These are phyloP conservation scores for Phytophthora sp. DNA, from an alignment of 352 stramenopile species.

Conservation along the genomic window DNA sequence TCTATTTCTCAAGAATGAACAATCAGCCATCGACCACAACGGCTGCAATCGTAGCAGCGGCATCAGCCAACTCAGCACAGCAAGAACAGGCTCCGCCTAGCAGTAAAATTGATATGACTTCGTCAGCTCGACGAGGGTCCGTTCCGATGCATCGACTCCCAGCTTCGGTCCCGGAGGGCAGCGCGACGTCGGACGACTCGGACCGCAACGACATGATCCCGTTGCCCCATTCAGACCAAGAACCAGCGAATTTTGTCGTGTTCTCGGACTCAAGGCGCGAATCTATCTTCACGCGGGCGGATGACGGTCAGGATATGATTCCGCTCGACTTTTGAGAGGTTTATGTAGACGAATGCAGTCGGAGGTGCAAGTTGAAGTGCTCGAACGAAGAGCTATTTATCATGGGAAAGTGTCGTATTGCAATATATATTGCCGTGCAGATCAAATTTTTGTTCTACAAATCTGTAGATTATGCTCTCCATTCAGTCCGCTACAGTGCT, in stretches of 20 bases:
- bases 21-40: conserved; percentile 21
- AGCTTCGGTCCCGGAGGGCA: conserved; percentile 27
- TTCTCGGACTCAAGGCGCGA: conserved; percentile 45
- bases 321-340: conserved; percentile 42
- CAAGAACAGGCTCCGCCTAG: conserved; percentile 9
- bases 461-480: too few relatives aligned
- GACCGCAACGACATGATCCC: conserved; percentile 45
- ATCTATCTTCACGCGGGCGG: conserved; percentile 42
- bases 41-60: conserved; percentile 38
- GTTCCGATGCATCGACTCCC: conserved; percentile 28
- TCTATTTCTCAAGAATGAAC: conserved; percentile 35
- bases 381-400: conserved; percentile 53
- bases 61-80: conserved; percentile 8
- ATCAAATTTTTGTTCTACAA: background rate
- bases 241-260: conserved; percentile 34
- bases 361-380: conserved; percentile 30
- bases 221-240: conserved; percentile 23
- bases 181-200: conserved; percentile 19
- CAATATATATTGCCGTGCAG: conserved; percentile 25
- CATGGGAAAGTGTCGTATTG: conserved; percentile 32
- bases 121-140: conserved; percentile 24
- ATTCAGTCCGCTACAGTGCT: too few relatives aligned
- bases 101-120: conserved; percentile 30
- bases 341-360: conserved; percentile 11
- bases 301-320: conserved; percentile 50